Base-by-base conservation (phyloP, 176 grass and related monocot genomes). In the Aechmea fasciata region DNA sequence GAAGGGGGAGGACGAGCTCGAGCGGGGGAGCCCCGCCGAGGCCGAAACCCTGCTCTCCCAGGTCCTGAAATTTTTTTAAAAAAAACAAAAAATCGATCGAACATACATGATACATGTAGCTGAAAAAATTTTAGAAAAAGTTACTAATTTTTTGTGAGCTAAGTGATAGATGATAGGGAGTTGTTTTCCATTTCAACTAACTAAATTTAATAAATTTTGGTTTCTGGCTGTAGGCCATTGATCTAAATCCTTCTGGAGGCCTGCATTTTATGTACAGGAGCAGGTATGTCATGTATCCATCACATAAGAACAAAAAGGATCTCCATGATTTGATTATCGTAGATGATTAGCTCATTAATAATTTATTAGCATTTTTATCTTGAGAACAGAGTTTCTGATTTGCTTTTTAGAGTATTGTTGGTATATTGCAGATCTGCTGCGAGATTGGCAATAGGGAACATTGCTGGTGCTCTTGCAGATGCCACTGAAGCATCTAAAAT, bases 41-140 rank as follows among this genome's bases (percentile, higher is more conserved):
- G 89, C 89, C 11, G 89, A 87, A 47, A 61, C 68, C 3, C 94
- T 97, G 68, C 83, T 97, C n/a, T 77, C 87, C 9, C 75, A 92
- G 89, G 93, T 90, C 29, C 18, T 71, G 65, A 18, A 18, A 13
- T 47, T 26, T 26, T 24, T 68, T 41, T 0, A 1, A 47, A 20
- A 13, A 68, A 24, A 12, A 49, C 26, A 51, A 71, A 13, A 9
- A 20, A 12, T 52, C 14, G 13, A 10, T 71, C 13, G 3, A 15
- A 15, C 15, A 3, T 3, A n/a, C n/a, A n/a, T n/a, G 13, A 50
- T 71, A 52, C 68, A 73, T n/a, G 41, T 57, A 63, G 28, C 13
- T 11, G 13, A 64, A 15, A 48, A 26, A 41, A 19, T 25, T 15
- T 20, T 9, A 49, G 13, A 59, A 48, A 61, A 62, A 50, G 13